These are phyloP conservation scores for Pleurotus cornucopiae DNA, from an alignment of 768 basidiomycete genomes.

Conservation along the genomic window DNA sequence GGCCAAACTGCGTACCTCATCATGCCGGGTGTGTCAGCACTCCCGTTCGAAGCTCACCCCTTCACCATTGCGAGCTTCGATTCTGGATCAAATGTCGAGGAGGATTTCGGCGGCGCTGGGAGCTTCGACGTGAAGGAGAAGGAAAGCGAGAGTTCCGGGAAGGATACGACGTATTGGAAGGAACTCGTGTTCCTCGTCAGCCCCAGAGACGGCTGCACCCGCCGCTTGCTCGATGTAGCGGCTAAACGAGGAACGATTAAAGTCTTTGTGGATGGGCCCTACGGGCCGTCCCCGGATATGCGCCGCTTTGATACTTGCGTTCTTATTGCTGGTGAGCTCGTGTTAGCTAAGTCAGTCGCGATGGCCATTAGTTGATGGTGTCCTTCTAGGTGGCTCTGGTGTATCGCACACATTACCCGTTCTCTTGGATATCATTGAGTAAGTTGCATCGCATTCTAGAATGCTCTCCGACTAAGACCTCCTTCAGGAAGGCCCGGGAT, in stretches of 20 bases:
- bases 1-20: conserved; percentile 47
- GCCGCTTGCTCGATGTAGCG: not conserved
- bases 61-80: conserved; percentile 44
- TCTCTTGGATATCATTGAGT: conserved; percentile 39
- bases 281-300: not conserved
- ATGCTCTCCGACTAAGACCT: not conserved
- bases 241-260: not conserved
- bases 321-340: conserved; percentile 1
- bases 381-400: conserved; percentile 34
- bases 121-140: not conserved
- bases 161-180: not conserved
- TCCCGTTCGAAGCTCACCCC: conserved; percentile 46
- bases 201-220: not conserved
- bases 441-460: conserved; percentile 10
- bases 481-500: conserved; percentile 21
- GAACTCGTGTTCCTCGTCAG: conserved; percentile 7
- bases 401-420: conserved; percentile 43
- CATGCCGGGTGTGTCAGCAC: conserved; percentile 37
- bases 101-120: not conserved
- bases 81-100: not conserved
- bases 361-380: not conserved
- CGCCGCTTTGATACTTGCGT: conserved; percentile 4
- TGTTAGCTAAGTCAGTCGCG: not conserved
- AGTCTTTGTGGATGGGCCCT: conserved; percentile 3
- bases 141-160: not conserved